These are phyloP conservation scores for Penicillium brasilianum DNA, from an alignment of 2,329 filamentous ascomycete species.

Conservation along the genomic window DNA sequence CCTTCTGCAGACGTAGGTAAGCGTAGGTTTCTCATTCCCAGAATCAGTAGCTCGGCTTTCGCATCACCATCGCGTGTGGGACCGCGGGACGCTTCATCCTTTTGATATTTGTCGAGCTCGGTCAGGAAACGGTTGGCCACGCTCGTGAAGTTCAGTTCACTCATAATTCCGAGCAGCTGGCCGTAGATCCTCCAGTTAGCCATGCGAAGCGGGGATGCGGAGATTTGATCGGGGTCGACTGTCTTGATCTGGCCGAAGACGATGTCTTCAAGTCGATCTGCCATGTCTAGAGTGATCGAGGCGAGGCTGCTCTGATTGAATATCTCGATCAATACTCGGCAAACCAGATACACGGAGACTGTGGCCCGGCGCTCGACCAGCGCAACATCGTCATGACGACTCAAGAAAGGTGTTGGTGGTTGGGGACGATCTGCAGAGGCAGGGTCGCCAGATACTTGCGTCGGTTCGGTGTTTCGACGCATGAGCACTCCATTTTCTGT, in stretches of 20 bases:
- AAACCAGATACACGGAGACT: slow-evolving; percentile 94
- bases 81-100: slow-evolving; percentile 64
- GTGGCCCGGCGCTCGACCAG: slow-evolving; percentile 88
- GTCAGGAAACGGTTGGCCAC: slow-evolving; percentile 81
- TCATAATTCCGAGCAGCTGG: slow-evolving; percentile 94
- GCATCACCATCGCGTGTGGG: slow-evolving; percentile 69
- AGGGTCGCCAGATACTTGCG: slow-evolving; percentile 52
- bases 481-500: slow-evolving; percentile 56
- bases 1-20: slow-evolving; percentile 74
- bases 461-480: slow-evolving; percentile 76
- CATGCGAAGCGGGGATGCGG: slow-evolving; percentile 75
- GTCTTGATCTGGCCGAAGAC: slow-evolving; percentile 95
- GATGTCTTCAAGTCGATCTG: slow-evolving; percentile 90
- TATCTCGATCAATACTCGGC: slow-evolving; percentile 90
- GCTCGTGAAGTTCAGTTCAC: slow-evolving; percentile 83
- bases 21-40: slow-evolving; percentile 88
- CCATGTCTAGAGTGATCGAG: slow-evolving; percentile 87
- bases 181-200: slow-evolving; percentile 97
- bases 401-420: slow-evolving; percentile 43
- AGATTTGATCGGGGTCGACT: slow-evolving; percentile 78
- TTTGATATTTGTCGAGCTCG: slow-evolving; percentile 78
- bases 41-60: slow-evolving; percentile 83
- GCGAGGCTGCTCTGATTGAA: slow-evolving; percentile 85
- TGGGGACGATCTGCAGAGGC: slow-evolving; percentile 33
- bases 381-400: slow-evolving; percentile 71